Evolutionary conservation across 495 filamentous ascomycete genomes (phyloP), one percentile per base, ranked within the genome.

Genomic region (Saxophila tyrrhenica): DNA sequence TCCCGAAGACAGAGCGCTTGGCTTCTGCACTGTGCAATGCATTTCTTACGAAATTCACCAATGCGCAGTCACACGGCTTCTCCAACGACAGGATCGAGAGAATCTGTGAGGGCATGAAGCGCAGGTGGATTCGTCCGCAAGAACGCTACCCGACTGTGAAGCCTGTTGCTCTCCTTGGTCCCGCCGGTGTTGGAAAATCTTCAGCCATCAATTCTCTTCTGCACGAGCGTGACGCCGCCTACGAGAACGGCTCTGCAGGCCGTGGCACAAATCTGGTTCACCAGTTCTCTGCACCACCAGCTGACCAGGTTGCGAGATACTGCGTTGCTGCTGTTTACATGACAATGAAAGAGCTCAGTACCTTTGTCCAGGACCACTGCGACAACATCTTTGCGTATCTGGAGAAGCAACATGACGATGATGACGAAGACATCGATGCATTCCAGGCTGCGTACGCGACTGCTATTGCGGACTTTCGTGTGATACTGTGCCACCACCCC

Each of bases 161-260:
- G 3, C 42, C 25, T 3, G 45, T 49, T 39, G 43, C n/a, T 21
- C 41, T 5, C 35, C 22, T 55, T 2, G 52, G 52, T 1, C 3
- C 42, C 10, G 23, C 52, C 3, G 52, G 24, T 25, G 45, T 38
- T 41, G 52, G 52, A 22, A 55, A 55, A 20, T 55, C 52, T n/a
- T 39, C 24, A 3, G 5, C 21, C 7, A 23, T 55, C 13, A 55
- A 55, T 22, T 48, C 17, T 24, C 3, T 48, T 16, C 17, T 42
- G 1, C 23, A 49, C 22, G 20, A 46, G 44, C 11, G n/a, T 16
- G 25, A 19, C 25, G 43, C 25, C 11, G 52, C 43, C 1, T 5
- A 3, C 17, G 52, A 48, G 25, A 44, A 21, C 23, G 45, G 25
- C 8, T 39, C 20, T 17, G 51, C n/a, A 7, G 21, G 23, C 16